Percentiles rank a stretch among this genome's conserved stretches.
phyloP scores from a whole-genome alignment of 257 asterid genomes.

The Solanum pimpinellifolium region DNA sequence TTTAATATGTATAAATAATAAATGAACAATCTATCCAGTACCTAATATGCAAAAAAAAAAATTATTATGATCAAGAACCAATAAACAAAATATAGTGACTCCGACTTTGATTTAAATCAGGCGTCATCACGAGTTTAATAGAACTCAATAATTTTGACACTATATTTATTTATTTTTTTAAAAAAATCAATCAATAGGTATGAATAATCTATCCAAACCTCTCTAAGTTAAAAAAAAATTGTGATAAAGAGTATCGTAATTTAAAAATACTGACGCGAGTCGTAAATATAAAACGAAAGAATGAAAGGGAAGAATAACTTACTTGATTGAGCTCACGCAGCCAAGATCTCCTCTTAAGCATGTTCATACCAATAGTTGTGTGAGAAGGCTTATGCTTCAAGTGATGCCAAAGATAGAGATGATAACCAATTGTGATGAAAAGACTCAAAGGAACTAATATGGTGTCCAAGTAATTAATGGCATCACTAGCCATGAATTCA shows the following conservation, averaged over 20 bases:
- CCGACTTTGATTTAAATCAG: background rate
- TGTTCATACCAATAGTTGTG: constrained; percentile 56
- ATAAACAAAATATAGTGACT: background rate
- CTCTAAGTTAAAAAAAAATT: background rate
- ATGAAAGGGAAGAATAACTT: background rate
- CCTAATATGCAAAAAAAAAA: background rate
- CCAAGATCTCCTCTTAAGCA: constrained; percentile 44
- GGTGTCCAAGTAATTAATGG: constrained; percentile 33
- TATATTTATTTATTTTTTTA: background rate
- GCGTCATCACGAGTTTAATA: background rate
- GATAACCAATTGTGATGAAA: constrained; percentile 66
- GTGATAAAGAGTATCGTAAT: background rate
- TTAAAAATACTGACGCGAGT: background rate
- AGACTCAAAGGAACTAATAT: constrained; percentile 58
- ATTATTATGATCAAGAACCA: background rate
- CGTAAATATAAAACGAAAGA: background rate
- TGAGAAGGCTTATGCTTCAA: constrained; percentile 31
- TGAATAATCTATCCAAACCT: background rate
- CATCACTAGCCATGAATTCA: constrained; percentile 4
- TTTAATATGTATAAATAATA: too few relatives aligned
- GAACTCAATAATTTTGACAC: background rate
- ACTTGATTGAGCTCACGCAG: constrained; percentile 51
- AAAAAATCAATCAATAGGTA: background rate
- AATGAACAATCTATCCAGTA: background rate
- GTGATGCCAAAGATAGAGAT: constrained; percentile 60